phyloP scores from a whole-genome alignment of 306 rosid genomes.

The Leucaena leucocephala region DNA sequence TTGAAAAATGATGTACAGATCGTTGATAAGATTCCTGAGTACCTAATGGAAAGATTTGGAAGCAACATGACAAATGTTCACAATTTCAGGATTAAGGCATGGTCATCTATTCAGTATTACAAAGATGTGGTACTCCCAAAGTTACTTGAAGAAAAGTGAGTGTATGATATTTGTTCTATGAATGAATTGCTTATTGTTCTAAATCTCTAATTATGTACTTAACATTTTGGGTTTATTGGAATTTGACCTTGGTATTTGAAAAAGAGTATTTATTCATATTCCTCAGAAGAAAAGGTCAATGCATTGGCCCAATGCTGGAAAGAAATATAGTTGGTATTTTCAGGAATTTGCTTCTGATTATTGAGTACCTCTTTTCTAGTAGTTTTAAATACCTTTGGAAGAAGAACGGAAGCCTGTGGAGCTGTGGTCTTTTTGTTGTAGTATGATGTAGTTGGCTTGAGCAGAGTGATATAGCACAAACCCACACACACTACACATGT shows the following conservation, averaged over 20 bases:
- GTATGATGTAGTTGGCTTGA: conserved; percentile 14
- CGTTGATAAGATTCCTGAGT: conserved; percentile 82
- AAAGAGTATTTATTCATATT: conserved; percentile 1
- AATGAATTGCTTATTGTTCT: conserved; percentile 24
- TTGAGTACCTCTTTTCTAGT: background rate
- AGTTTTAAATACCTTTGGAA: background rate
- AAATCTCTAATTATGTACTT: conserved; percentile 23
- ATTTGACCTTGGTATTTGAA: conserved; percentile 18
- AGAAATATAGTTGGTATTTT: background rate
- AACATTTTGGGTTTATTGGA: conserved; percentile 31
- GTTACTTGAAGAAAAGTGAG: conserved; percentile 96
- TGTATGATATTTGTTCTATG: conserved; percentile 26
- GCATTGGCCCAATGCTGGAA: background rate
- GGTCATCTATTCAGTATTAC: conserved; percentile 84
- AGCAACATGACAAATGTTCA: conserved; percentile 85
- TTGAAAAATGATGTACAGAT: conserved; percentile 83
- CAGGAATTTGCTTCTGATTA: background rate
- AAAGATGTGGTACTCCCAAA: conserved; percentile 83
- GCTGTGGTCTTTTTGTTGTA: conserved; percentile 25
- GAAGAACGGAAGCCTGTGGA: conserved; percentile 16
- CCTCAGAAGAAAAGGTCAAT: conserved; percentile 7
- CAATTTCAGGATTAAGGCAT: conserved; percentile 97
- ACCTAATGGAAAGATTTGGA: conserved; percentile 94
- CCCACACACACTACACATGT: background rate
- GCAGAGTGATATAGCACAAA: background rate